Evolutionary conservation across 805 yeast species (phyloP).

Genomic region (Wickerhamomyces bovis): DNA sequence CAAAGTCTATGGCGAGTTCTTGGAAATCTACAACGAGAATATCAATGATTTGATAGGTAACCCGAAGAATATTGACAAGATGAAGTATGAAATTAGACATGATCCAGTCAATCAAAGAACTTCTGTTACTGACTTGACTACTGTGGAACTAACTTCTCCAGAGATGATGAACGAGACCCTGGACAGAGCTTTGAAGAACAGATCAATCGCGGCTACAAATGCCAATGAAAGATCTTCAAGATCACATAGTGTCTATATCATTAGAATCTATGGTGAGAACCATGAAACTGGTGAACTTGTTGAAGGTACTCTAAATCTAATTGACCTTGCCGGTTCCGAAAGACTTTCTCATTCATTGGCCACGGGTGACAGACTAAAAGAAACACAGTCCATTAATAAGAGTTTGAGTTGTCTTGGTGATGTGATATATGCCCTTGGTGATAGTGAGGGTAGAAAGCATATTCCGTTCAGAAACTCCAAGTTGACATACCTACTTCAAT

Average conservation of each 20-base stretch:
- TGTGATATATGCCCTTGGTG: slow-evolving; percentile 73
- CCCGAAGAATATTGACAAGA: slow-evolving; percentile 16
- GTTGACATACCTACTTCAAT: slow-evolving; percentile 77
- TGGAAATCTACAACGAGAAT: slow-evolving; percentile 85
- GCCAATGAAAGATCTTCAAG: slow-evolving; percentile 84
- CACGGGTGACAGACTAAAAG: slow-evolving; percentile 73
- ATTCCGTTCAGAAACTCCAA: slow-evolving; percentile 94
- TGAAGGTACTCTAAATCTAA: slow-evolving; percentile 64
- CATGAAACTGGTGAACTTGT: slow-evolving; percentile 38
- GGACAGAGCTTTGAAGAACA: slow-evolving; percentile 46
- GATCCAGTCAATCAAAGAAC: slow-evolving; percentile 51
- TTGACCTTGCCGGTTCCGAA: slow-evolving; percentile 95
- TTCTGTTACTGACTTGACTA: slow-evolving; percentile 51
- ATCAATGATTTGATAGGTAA: slow-evolving; percentile 59
- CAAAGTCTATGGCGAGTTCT: slow-evolving; percentile 61
- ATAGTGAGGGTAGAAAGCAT: slow-evolving; percentile 39
- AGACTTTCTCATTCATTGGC: slow-evolving; percentile 70
- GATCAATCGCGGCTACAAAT: slow-evolving; percentile 77
- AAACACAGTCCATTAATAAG: slow-evolving; percentile 84
- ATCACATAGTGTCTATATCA: slow-evolving; percentile 78
- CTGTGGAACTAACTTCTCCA: slow-evolving; percentile 39
- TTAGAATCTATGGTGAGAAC: slow-evolving; percentile 54
- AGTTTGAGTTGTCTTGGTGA: slow-evolving; percentile 87
- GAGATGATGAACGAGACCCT: slow-evolving; percentile 47
- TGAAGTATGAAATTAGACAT: slow-evolving; percentile 67